These are phyloP conservation scores for Blastomyces silverae DNA, from an alignment of 2,329 filamentous ascomycete species.

Conservation along the genomic window DNA sequence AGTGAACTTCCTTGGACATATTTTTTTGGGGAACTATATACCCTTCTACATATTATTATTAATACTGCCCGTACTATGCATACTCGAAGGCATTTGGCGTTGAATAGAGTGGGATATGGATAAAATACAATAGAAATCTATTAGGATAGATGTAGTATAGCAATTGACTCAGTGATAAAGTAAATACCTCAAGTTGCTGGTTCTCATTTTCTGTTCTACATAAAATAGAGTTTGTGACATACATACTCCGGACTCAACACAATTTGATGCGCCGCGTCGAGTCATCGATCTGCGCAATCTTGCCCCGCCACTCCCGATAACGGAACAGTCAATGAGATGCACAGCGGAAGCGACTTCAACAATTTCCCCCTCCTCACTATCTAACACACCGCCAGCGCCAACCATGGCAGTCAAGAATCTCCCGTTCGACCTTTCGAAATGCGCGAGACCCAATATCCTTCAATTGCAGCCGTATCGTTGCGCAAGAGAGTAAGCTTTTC, in stretches of 20 bases:
- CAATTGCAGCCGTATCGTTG: conserved; percentile 72
- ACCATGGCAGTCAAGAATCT: conserved; percentile 39
- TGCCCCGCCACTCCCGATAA: background rate
- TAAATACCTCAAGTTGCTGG: background rate
- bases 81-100: conserved; percentile 7
- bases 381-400: conserved; percentile 16
- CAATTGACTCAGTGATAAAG: background rate
- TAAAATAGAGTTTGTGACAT: background rate
- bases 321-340: background rate
- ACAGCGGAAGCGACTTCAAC: background rate
- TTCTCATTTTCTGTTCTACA: background rate
- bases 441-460: conserved; percentile 70
- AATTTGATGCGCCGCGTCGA: background rate
- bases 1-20: conserved; percentile 9
- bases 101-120: conserved; percentile 9
- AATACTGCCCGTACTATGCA: conserved; percentile 3
- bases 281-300: background rate
- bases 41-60: conserved; percentile 6
- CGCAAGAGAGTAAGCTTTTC: conserved; percentile 62
- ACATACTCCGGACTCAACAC: background rate
- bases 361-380: conserved; percentile 15
- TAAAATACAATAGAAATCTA: conserved; percentile 6
- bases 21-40: conserved; percentile 1
- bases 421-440: conserved; percentile 65
- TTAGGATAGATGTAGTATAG: conserved; percentile 4